Evolutionary conservation across 2,329 filamentous ascomycete species (phyloP).

Genomic region (Drechslerella dactyloides): DNA sequence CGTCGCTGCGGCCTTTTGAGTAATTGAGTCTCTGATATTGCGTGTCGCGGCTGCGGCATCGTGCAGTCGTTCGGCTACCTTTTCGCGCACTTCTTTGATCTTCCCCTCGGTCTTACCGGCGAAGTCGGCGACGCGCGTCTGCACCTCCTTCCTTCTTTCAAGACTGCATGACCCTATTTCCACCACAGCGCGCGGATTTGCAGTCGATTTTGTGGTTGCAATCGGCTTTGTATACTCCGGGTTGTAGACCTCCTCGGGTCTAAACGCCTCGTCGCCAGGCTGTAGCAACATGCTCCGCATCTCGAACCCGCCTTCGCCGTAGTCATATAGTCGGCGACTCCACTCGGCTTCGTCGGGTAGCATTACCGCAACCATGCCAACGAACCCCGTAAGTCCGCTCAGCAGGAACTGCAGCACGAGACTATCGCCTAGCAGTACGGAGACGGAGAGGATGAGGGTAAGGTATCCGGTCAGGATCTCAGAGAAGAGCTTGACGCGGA

Average conservation of each 20-base stretch:
- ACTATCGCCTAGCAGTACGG: slow-evolving; percentile 26
- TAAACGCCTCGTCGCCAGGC: not conserved
- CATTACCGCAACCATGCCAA: slow-evolving; percentile 31
- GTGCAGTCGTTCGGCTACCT: slow-evolving; percentile 34
- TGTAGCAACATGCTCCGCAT: slow-evolving; percentile 18
- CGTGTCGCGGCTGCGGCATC: slow-evolving; percentile 27
- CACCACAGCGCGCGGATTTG: too few species aligned
- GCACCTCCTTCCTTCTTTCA: not conserved
- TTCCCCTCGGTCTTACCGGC: slow-evolving; percentile 24
- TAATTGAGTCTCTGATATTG: slow-evolving; percentile 6
- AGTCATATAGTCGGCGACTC: slow-evolving; percentile 34
- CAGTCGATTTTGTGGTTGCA: too few species aligned
- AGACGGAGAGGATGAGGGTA: slow-evolving; percentile 23
- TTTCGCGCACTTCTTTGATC: slow-evolving; percentile 31
- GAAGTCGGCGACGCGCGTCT: not conserved
- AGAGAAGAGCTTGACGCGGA: slow-evolving; percentile 40
- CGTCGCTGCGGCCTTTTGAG: slow-evolving; percentile 10
- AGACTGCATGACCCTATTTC: too few species aligned
- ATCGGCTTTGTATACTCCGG: not conserved
- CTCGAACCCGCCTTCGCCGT: slow-evolving; percentile 39
- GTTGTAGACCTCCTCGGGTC: not conserved
- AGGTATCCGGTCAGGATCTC: slow-evolving; percentile 42
- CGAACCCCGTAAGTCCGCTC: slow-evolving; percentile 39
- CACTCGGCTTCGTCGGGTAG: slow-evolving; percentile 41
- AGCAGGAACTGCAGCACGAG: slow-evolving; percentile 43